phyloP scores from a whole-genome alignment of 305 asterid genomes.

The Fraxinus xanthoxyloides region DNA sequence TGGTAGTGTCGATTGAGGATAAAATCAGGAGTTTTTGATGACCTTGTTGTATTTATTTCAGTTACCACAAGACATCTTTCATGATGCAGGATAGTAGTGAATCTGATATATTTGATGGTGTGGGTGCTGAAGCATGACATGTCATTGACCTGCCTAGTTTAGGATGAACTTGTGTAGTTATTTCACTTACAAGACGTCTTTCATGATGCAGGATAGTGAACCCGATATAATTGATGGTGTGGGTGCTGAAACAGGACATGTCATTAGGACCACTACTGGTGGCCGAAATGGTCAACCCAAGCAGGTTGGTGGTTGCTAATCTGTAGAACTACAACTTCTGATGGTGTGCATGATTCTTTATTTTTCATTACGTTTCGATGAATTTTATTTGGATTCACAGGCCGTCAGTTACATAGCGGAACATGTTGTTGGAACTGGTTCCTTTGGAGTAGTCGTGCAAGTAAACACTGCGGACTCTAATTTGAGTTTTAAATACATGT shows the following conservation, averaged over 20 bases:
- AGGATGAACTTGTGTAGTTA: not conserved
- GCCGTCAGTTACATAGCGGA: slow-evolving; percentile 88
- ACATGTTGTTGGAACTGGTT: slow-evolving; percentile 96
- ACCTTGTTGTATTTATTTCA: not conserved
- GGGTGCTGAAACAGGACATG: slow-evolving; percentile 94
- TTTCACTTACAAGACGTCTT: not conserved
- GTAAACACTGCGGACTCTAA: slow-evolving; percentile 39
- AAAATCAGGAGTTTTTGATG: not conserved
- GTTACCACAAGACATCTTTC: not conserved
- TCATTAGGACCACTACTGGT: slow-evolving; percentile 74
- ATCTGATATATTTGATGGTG: slow-evolving; percentile 84
- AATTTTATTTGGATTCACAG: slow-evolving; percentile 47
- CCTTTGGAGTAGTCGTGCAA: slow-evolving; percentile 94
- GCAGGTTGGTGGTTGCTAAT: slow-evolving; percentile 56
- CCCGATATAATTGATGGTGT: slow-evolving; percentile 89
- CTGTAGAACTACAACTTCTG: slow-evolving; percentile 22
- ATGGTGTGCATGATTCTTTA: slow-evolving; percentile 24
- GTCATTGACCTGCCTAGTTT: slow-evolving; percentile 38
- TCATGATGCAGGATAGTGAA: slow-evolving; percentile 80
- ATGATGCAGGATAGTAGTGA: slow-evolving; percentile 87
- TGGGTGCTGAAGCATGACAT: slow-evolving; percentile 92
- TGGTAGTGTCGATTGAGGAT: not conserved
- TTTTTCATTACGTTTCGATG: slow-evolving; percentile 4
- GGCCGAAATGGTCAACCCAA: slow-evolving; percentile 94
- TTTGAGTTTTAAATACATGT: slow-evolving; percentile 8